These are phyloP conservation scores for Sarocladium strictum DNA, from an alignment of 2,329 filamentous ascomycete species.

Conservation along the genomic window DNA sequence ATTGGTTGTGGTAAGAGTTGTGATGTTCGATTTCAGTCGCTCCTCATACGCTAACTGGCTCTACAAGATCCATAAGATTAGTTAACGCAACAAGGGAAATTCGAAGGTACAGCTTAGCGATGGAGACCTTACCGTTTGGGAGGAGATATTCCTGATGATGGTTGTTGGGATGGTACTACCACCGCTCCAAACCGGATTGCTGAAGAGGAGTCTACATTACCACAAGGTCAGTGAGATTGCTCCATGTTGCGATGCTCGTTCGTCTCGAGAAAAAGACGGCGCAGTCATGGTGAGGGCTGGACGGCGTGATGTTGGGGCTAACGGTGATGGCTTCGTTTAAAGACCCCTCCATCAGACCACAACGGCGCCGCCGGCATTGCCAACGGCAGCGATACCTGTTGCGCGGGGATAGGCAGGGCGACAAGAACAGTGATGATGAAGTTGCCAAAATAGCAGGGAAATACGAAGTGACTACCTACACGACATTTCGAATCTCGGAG, in stretches of 20 bases:
- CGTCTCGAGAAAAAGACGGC: too few relatives aligned
- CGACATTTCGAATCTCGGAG: conserved; percentile 43
- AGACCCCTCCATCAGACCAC: background rate
- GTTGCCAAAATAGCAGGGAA: conserved; percentile 4
- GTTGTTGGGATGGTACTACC: conserved; percentile 44
- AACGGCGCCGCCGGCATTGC: conserved; percentile 8
- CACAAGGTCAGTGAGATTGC: background rate
- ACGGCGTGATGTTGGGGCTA: background rate
- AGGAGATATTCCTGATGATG: conserved; percentile 51
- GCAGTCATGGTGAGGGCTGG: too few relatives aligned
- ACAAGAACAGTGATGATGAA: background rate
- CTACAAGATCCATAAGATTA: conserved; percentile 20
- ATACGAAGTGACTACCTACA: conserved; percentile 30
- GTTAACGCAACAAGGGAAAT: conserved; percentile 9
- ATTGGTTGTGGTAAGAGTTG: conserved; percentile 68
- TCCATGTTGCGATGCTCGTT: background rate
- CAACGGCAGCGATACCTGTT: conserved; percentile 9
- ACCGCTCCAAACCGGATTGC: conserved; percentile 50
- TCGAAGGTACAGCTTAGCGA: background rate
- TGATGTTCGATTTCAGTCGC: conserved; percentile 53
- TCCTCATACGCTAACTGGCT: conserved; percentile 47
- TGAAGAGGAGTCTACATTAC: conserved; percentile 48
- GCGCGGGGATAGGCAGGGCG: background rate
- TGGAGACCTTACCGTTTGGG: conserved; percentile 41
- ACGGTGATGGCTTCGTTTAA: conserved; percentile 1